Conservation (phyloP, 441 rosid genomes). For the Bocquillonia castaneifolia region DNA sequence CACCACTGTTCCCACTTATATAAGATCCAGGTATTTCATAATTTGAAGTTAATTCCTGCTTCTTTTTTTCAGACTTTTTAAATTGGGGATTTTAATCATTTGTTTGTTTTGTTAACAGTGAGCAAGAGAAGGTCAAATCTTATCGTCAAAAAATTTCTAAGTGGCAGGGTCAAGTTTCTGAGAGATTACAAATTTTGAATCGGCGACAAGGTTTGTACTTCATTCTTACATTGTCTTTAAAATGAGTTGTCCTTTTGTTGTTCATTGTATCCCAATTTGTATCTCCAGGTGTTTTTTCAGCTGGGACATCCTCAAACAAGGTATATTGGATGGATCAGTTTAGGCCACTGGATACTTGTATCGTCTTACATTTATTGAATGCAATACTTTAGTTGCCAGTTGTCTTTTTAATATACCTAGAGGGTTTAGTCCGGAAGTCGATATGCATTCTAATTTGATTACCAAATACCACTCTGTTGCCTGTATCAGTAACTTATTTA, state of each 20-base stretch:
- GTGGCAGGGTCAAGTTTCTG: constrained; percentile 85
- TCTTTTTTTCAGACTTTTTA: no score
- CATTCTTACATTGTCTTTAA: constrained; percentile 1
- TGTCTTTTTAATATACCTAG: not conserved
- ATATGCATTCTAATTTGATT: not conserved
- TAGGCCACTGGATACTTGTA: not conserved
- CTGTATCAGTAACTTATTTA: not conserved
- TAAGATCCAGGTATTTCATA: constrained; percentile 52
- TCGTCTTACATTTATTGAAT: not conserved
- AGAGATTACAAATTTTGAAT: constrained; percentile 59
- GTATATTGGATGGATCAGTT: constrained; percentile 24
- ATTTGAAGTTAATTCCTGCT: no score
- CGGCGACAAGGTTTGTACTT: constrained; percentile 47
- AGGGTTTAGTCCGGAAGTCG: not conserved
- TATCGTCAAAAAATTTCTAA: constrained; percentile 77
- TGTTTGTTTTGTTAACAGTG: constrained; percentile 35
- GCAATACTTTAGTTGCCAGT: not conserved
- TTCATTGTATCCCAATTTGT: no score
- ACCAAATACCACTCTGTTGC: no score
- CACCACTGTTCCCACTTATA: constrained; percentile 60
- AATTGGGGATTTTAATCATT: not conserved
- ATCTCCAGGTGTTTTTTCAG: constrained; percentile 32
- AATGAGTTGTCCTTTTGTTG: no score
- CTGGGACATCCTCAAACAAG: constrained; percentile 54
- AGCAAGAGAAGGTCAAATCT: constrained; percentile 70